A percentile compares a stretch with the other conserved stretches of the same genome.
phyloP scores from a whole-genome alignment of 75 land plant genomes.

The Chamaecyparis obtusa region DNA sequence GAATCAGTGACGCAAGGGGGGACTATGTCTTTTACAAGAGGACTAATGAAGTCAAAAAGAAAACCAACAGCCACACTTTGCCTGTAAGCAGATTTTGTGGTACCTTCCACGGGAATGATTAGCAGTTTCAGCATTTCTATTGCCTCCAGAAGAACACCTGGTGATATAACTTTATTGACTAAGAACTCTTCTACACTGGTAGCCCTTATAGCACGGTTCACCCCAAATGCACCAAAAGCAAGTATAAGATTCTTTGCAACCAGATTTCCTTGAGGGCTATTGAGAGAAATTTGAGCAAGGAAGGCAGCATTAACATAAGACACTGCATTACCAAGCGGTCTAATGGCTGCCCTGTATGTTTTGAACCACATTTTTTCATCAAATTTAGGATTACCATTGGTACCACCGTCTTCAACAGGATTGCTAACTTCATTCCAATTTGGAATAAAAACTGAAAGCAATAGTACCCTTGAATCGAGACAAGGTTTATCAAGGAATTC shows the following conservation, averaged over 20 bases:
- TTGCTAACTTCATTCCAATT: slow-evolving; percentile 11
- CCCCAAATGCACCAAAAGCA: slow-evolving; percentile 93
- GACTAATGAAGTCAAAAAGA: slow-evolving; percentile 56
- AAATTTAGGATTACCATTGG: neutral
- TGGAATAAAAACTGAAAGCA: slow-evolving; percentile 67
- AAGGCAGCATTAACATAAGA: slow-evolving; percentile 88
- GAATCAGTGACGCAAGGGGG: neutral
- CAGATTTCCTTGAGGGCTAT: slow-evolving; percentile 14
- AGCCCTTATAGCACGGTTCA: slow-evolving; percentile 71
- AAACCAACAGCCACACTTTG: slow-evolving; percentile 72
- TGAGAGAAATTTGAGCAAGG: slow-evolving; percentile 36
- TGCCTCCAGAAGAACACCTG: slow-evolving; percentile 51
- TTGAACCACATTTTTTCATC: slow-evolving; percentile 35
- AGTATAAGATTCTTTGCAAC: slow-evolving; percentile 35
- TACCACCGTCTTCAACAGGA: neutral
- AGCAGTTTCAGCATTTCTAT: slow-evolving; percentile 40
- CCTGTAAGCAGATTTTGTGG: slow-evolving; percentile 43
- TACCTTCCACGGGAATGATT: slow-evolving; percentile 44
- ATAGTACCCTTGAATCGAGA: slow-evolving; percentile 36
- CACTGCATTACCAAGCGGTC: slow-evolving; percentile 85
- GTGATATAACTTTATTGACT: slow-evolving; percentile 38
- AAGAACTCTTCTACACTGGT: slow-evolving; percentile 64
- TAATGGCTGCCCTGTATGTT: slow-evolving; percentile 79
- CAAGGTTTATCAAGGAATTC: slow-evolving; percentile 58
- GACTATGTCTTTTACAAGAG: slow-evolving; percentile 18